Evolutionary conservation across 148 eudicot genomes (phyloP).

Genomic region (Camellia lanceoleosa): DNA sequence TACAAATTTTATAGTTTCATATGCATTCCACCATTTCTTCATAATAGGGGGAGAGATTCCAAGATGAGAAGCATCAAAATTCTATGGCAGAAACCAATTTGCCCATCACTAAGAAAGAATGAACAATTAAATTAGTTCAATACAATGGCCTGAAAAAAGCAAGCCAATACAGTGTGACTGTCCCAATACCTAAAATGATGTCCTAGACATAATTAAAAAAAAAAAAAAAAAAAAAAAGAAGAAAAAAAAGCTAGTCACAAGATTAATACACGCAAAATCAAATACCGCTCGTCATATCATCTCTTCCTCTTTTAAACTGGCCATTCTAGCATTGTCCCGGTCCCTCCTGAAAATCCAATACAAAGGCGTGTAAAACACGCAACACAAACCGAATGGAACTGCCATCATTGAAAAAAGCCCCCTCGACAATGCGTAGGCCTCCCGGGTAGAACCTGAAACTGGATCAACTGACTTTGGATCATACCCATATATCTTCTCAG

Average conservation of each 20-base stretch:
- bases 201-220: neutral
- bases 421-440: constrained; percentile 79
- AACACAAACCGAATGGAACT: constrained; percentile 82
- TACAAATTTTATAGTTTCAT: no score
- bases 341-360: constrained; percentile 65
- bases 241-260: neutral
- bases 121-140: neutral
- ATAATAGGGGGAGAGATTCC: neutral
- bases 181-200: neutral
- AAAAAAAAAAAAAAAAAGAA: neutral
- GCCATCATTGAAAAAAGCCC: constrained; percentile 95
- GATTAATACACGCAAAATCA: neutral
- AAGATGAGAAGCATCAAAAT: no score
- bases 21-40: no score
- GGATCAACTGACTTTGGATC: constrained; percentile 63
- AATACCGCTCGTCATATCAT: constrained; percentile 36
- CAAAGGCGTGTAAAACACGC: constrained; percentile 79
- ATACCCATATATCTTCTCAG: constrained; percentile 87
- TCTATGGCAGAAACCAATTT: no score
- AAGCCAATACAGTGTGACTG: neutral
- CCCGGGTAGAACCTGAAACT: constrained; percentile 50
- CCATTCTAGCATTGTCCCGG: constrained; percentile 63
- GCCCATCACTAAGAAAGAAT: neutral
- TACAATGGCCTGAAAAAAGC: neutral
- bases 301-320: constrained; percentile 55